A percentile compares a stretch with the other conserved stretches of the same genome.
Evolutionary conservation across 2,329 filamentous ascomycete species (phyloP).

Genomic region (Ceratocystis destructans): DNA sequence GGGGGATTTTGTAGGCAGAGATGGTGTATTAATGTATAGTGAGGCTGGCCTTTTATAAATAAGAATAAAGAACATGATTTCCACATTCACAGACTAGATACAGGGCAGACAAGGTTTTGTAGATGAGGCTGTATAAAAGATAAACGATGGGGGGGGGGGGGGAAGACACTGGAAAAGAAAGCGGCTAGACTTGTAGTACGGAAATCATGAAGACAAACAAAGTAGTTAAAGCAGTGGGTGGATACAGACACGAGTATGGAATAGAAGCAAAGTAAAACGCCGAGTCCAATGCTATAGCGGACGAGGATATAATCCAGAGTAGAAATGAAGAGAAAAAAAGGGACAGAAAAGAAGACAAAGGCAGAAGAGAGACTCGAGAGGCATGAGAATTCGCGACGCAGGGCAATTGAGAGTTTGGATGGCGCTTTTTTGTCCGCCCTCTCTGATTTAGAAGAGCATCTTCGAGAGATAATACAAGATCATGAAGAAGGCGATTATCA

Average conservation of each 20-base stretch:
- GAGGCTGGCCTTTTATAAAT: constrained; percentile 15
- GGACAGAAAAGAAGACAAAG: neutral
- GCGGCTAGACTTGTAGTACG: neutral
- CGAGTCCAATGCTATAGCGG: constrained; percentile 2
- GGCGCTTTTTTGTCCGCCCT: constrained; percentile 16
- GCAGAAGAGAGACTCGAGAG: neutral
- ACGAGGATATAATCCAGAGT: neutral
- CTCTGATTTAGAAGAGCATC: constrained; percentile 40
- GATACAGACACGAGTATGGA: neutral
- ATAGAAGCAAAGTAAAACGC: constrained; percentile 4
- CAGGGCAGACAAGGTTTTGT: neutral
- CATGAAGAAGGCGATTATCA: constrained; percentile 59
- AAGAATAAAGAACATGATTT: constrained; percentile 9
- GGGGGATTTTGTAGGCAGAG: neutral
- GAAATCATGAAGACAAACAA: neutral
- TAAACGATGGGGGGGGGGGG: too few relatives aligned
- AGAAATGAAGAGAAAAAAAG: constrained; percentile 2
- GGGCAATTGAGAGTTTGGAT: neutral
- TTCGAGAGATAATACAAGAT: constrained; percentile 60
- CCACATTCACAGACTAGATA: neutral
- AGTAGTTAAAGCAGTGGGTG: neutral
- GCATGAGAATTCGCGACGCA: neutral
- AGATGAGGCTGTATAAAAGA: neutral
- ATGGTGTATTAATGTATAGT: neutral
- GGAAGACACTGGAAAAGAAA: neutral